These are phyloP conservation scores for Brasenia schreberi DNA, from an alignment of 164 flowering plant species.

Conservation along the genomic window DNA sequence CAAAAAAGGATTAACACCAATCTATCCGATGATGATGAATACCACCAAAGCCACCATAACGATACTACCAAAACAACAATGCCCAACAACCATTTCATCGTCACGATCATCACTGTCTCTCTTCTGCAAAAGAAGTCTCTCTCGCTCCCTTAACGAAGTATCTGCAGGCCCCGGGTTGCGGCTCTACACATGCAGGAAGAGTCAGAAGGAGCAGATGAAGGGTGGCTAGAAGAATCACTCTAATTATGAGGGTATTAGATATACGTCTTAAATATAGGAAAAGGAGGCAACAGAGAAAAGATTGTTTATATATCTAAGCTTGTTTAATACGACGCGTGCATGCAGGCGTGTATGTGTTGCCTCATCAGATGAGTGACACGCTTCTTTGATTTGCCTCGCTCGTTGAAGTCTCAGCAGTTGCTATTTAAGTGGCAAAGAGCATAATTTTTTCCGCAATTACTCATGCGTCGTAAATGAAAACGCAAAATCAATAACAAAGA, in stretches of 20 bases:
- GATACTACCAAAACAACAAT: conserved; percentile 20
- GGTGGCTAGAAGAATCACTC: not conserved
- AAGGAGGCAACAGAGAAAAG: not conserved
- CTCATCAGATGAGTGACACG: not conserved
- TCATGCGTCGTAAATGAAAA: no score
- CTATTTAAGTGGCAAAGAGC: no score
- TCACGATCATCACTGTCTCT: not conserved
- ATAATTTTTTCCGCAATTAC: no score
- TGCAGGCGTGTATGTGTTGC: no score
- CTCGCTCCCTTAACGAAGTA: not conserved
- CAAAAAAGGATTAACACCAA: no score
- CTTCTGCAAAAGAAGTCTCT: not conserved
- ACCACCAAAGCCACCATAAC: conserved; percentile 9
- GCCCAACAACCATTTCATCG: conserved; percentile 12
- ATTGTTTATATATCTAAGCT: not conserved
- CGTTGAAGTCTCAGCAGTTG: no score
- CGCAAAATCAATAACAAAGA: no score
- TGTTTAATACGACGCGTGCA: not conserved
- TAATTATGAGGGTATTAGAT: not conserved
- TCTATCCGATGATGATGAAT: conserved; percentile 8
- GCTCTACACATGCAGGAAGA: not conserved
- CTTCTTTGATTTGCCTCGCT: not conserved
- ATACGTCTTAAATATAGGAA: not conserved
- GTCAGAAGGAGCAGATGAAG: not conserved
- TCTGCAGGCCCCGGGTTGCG: not conserved